These are phyloP conservation scores for Anthostomella pinea DNA, from an alignment of 2,329 filamentous ascomycete genomes.

Conservation along the genomic window DNA sequence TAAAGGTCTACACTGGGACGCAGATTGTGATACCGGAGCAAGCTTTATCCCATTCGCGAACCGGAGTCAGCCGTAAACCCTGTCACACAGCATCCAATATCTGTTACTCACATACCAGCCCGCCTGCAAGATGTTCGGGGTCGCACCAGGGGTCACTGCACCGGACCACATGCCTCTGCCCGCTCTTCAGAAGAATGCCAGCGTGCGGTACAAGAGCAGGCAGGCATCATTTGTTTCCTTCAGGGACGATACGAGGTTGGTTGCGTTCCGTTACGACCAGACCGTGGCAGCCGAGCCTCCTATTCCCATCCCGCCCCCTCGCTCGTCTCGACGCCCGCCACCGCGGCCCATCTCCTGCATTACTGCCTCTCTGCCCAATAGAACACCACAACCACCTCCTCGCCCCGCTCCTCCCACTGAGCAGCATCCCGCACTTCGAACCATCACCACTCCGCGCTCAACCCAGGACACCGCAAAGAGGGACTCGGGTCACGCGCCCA, in stretches of 20 bases:
- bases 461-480: conserved; percentile 45
- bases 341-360: conserved; percentile 28
- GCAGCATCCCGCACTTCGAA: conserved; percentile 52
- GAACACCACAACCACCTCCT: conserved; percentile 31
- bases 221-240: conserved; percentile 37
- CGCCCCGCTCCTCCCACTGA: conserved; percentile 44
- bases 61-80: too few relatives aligned
- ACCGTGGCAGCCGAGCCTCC: conserved; percentile 56
- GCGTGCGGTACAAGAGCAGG: conserved; percentile 41
- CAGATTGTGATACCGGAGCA: neutral
- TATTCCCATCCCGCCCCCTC: conserved; percentile 48
- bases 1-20: too few relatives aligned
- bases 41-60: neutral
- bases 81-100: conserved; percentile 1
- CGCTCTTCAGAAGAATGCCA: conserved; percentile 27
- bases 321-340: conserved; percentile 35
- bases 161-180: conserved; percentile 11
- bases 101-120: conserved; percentile 7
- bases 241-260: conserved; percentile 48
- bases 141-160: conserved; percentile 13
- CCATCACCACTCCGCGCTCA: conserved; percentile 29
- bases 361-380: conserved; percentile 1
- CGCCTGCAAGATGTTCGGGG: conserved; percentile 20
- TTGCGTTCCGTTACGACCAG: conserved; percentile 60
- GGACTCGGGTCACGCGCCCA: conserved; percentile 53